Evolutionary conservation across 176 grass and related monocot genomes (phyloP), one percentile per base, ranked within the genome.

Genomic region (Hordeum marinum): DNA sequence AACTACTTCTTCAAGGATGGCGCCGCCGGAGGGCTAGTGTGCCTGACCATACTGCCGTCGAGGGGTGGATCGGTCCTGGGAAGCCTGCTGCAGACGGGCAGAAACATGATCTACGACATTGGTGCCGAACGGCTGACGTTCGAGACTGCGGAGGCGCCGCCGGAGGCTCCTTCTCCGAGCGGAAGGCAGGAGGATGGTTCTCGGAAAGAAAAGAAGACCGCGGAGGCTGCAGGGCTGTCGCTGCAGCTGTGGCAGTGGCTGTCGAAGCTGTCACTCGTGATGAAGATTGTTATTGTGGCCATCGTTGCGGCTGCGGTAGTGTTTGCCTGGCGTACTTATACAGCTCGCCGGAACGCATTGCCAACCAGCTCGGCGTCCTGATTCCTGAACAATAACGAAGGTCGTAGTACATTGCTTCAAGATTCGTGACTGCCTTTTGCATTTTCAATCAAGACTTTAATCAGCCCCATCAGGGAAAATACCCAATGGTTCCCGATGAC

Each of bases 21-120:
- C 2, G 4, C 12, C 10, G 63, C 66, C 1, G 68, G 54, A 0
- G 68, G 39, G 8, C 15, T 87, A 6, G 52, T 67, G 63, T 87
- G 85, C 67, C 37, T 87, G 25, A 67, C 79, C 7, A 76, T 87
- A 48, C 26, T 87, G 59, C 58, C 69, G 10, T 82, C 55, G 9
- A 1, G 6, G 8, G 68, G 23, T 6, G 4, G 3, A 18, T 82
- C 67, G 17, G 14, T 80, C 10, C 71, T 87, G 25, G 78, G 85
- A 31, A 83, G 57, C 68, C 62, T 87, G 26, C 21, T 87, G 40
- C 39, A 87, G 85, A 62, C 11, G 5, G 85, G 80, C 39, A 76
- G 35, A 20, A 81, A 40, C 68, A 75, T 87, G 58, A 66, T 76
- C 68, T 87, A 72, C 72, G 23, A 26, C 23, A 26, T 26, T 62